Conservation (phyloP, 108 stramenopile species). For the Tribonema minus region DNA sequence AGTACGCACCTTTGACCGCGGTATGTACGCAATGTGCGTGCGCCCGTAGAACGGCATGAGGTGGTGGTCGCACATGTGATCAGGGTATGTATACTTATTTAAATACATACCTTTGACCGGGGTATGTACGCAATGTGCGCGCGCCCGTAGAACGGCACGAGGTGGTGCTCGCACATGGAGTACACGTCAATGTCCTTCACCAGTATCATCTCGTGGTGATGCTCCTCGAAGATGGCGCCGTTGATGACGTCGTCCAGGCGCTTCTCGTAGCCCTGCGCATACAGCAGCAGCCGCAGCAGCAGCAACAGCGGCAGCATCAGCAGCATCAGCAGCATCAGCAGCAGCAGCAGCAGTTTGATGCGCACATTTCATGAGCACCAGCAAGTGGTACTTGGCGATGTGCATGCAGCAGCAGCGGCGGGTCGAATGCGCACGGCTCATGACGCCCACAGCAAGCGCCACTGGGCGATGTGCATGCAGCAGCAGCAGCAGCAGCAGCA, state of each 20-base stretch:
- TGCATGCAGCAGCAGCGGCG: too few relatives aligned
- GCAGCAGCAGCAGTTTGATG: too few relatives aligned
- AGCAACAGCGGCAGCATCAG: too few relatives aligned
- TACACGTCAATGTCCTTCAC: conserved; percentile 94
- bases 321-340: too few relatives aligned
- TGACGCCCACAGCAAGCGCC: too few relatives aligned
- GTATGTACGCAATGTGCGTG: conserved; percentile 95
- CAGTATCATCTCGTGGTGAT: conserved; percentile 89
- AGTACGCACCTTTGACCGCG: conserved; percentile 64
- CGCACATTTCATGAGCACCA: too few relatives aligned
- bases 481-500: too few relatives aligned
- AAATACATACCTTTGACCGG: conserved; percentile 55
- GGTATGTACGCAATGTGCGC: conserved; percentile 98
- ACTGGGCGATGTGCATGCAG: too few relatives aligned
- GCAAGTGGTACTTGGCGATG: too few relatives aligned
- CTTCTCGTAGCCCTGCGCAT: conserved; percentile 76
- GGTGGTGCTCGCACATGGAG: conserved; percentile 96
- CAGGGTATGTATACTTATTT: too few relatives aligned
- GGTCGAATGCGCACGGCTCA: too few relatives aligned
- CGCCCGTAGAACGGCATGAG: conserved; percentile 95
- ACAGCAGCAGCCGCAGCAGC: too few relatives aligned
- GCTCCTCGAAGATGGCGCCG: conserved; percentile 81
- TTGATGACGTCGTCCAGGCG: conserved; percentile 71
- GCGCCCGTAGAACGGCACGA: conserved; percentile 92
- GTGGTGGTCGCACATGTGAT: conserved; percentile 99